phyloP scores from a whole-genome alignment of 2,329 filamentous ascomycete species.

The Beauveria scarabaeidicola region DNA sequence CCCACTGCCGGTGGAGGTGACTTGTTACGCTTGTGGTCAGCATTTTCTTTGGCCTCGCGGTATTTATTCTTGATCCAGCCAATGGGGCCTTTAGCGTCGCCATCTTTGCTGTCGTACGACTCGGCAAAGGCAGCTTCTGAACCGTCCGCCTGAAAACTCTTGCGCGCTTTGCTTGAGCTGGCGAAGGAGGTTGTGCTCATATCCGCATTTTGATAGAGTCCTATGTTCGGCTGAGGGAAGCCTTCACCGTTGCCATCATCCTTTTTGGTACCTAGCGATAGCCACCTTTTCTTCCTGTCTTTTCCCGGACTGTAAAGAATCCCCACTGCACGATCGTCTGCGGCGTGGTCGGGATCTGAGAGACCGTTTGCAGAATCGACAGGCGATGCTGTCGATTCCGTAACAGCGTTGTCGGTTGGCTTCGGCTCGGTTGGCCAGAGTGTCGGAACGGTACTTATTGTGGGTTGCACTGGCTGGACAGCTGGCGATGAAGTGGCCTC shows the following conservation, averaged over 20 bases:
- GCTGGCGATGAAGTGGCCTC: constrained; percentile 11
- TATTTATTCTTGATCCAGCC: constrained; percentile 54
- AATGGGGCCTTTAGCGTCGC: constrained; percentile 45
- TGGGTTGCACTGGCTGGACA: constrained; percentile 12
- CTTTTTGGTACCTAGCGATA: constrained; percentile 57
- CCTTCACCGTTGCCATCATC: constrained; percentile 43
- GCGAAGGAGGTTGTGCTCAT: constrained; percentile 60
- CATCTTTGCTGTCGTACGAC: constrained; percentile 36
- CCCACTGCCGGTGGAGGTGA: constrained; percentile 37
- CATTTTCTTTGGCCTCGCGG: constrained; percentile 49
- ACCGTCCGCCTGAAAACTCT: constrained; percentile 43
- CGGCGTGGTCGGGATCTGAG: constrained; percentile 65
- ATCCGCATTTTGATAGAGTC: constrained; percentile 54
- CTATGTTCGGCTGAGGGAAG: constrained; percentile 40
- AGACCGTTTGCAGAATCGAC: constrained; percentile 75
- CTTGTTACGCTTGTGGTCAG: constrained; percentile 46
- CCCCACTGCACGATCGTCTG: constrained; percentile 43
- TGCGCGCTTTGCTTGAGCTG: constrained; percentile 44
- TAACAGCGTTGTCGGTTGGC: constrained; percentile 39
- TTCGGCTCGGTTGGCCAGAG: background rate
- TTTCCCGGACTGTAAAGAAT: constrained; percentile 45
- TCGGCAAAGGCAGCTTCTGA: constrained; percentile 35
- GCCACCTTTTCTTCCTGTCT: constrained; percentile 63
- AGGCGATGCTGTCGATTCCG: constrained; percentile 63
- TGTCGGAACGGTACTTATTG: constrained; percentile 11